Percentiles rank a stretch among this genome's conserved stretches.
Evolutionary conservation across 2,329 filamentous ascomycete species (phyloP).

Genomic region (Thermomyces lanuginosus): DNA sequence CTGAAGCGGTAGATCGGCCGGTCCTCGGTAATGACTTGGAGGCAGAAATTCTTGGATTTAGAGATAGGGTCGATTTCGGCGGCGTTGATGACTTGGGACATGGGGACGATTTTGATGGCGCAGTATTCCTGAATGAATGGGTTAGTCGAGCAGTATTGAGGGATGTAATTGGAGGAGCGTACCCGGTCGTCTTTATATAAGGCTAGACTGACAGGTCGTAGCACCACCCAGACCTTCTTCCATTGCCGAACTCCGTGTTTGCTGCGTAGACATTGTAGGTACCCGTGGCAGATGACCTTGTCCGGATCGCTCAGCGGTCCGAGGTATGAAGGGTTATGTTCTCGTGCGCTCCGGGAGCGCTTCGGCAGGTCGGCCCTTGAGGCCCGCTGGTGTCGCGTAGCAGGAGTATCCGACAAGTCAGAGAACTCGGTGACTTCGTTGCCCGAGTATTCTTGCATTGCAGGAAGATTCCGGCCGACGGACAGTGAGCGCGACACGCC

Average conservation of each 20-base stretch:
- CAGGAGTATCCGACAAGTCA: slow-evolving; percentile 56
- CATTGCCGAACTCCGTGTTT: slow-evolving; percentile 71
- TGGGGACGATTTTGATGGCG: slow-evolving; percentile 62
- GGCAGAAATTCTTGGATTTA: slow-evolving; percentile 66
- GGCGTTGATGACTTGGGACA: slow-evolving; percentile 67
- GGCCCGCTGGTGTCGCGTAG: neutral
- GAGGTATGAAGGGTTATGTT: slow-evolving; percentile 1
- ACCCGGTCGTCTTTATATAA: slow-evolving; percentile 75
- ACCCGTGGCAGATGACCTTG: slow-evolving; percentile 85
- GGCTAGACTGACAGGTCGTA: slow-evolving; percentile 68
- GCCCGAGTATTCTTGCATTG: slow-evolving; percentile 42
- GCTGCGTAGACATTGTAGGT: slow-evolving; percentile 68
- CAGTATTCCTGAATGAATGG: slow-evolving; percentile 53
- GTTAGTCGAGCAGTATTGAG: neutral
- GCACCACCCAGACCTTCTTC: slow-evolving; percentile 87
- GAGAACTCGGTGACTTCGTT: slow-evolving; percentile 62
- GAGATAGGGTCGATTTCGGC: slow-evolving; percentile 84
- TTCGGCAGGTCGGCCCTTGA: slow-evolving; percentile 1
- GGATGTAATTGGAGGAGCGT: slow-evolving; percentile 4
- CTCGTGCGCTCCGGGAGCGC: slow-evolving; percentile 3
- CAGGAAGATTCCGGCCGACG: slow-evolving; percentile 16
- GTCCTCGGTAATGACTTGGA: slow-evolving; percentile 89
- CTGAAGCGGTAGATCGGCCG: slow-evolving; percentile 59
- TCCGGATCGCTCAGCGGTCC: slow-evolving; percentile 46
- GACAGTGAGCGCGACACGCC: slow-evolving; percentile 17